Conservation (phyloP, 208 protist species). For the Tritrichomonas foetus region DNA sequence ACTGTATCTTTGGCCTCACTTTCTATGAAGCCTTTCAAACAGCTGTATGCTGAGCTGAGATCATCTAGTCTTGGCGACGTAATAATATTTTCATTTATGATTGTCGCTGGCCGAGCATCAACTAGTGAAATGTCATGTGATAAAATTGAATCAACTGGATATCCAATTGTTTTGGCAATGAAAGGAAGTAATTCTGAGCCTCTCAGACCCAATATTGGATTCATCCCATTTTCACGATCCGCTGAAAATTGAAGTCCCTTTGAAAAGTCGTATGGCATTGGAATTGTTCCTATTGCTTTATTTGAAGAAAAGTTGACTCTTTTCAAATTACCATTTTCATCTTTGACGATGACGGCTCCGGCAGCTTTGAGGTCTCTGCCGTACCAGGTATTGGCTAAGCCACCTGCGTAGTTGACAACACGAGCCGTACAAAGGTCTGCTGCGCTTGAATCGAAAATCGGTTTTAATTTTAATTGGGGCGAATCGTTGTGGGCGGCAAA, state of each 20-base stretch:
- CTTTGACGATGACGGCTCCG: background rate
- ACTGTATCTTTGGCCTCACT: background rate
- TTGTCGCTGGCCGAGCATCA: background rate
- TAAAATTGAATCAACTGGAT: background rate
- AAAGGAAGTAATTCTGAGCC: background rate
- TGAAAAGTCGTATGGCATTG: background rate
- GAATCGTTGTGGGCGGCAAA: background rate
- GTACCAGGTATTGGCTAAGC: background rate
- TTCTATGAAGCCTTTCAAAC: background rate
- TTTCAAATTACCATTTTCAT: background rate
- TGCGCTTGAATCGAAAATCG: too few relatives aligned
- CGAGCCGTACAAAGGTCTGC: too few relatives aligned
- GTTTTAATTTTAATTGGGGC: conserved; percentile 6
- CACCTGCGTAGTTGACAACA: background rate
- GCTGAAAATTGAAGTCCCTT: background rate
- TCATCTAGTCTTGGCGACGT: background rate
- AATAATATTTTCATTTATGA: background rate
- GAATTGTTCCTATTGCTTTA: conserved; percentile 6
- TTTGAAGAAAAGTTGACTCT: background rate
- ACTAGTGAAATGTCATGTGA: conserved; percentile 8
- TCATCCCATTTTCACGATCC: background rate
- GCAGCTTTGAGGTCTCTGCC: background rate
- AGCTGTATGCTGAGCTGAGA: background rate
- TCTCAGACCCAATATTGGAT: background rate
- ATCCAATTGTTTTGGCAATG: background rate